Percentiles rank a stretch among this genome's conserved stretches.
phyloP scores from a whole-genome alignment of 352 stramenopile species.

The Thalassiosira exigua region DNA sequence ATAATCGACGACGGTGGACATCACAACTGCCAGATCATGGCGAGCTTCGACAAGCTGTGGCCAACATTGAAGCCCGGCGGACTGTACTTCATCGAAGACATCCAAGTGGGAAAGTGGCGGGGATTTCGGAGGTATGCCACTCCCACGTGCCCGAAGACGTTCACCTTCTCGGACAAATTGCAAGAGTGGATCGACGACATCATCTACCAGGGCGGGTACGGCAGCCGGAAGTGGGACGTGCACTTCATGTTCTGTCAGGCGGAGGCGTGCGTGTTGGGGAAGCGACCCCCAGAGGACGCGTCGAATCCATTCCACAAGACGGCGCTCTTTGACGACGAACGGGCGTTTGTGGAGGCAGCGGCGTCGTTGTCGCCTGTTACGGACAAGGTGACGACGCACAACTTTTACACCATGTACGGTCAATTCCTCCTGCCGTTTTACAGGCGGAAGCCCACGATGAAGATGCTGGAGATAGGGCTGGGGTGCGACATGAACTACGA shows the following conservation, averaged over 20 bases:
- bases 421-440: slow-evolving; percentile 37
- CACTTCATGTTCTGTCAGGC: slow-evolving; percentile 19
- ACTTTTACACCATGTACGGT: slow-evolving; percentile 41
- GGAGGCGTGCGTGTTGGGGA: slow-evolving; percentile 15
- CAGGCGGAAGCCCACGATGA: slow-evolving; percentile 24
- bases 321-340: too few relatives aligned
- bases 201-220: neutral
- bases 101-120: neutral
- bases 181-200: too few relatives aligned
- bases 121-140: neutral
- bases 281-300: too few relatives aligned
- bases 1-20: slow-evolving; percentile 58
- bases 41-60: slow-evolving; percentile 38
- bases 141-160: neutral
- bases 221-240: neutral
- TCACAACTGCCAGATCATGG: slow-evolving; percentile 47
- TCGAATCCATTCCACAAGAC: too few relatives aligned
- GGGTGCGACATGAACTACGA: slow-evolving; percentile 55
- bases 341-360: neutral
- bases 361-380: neutral
- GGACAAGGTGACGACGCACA: slow-evolving; percentile 32
- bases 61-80: neutral
- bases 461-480: slow-evolving; percentile 44
- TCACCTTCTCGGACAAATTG: slow-evolving; percentile 3
- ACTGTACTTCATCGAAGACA: slow-evolving; percentile 36